A percentile compares a stretch with the other conserved stretches of the same genome.
phyloP scores from a whole-genome alignment of 345 rosid genomes.

The Streptanthus diversifolius region DNA sequence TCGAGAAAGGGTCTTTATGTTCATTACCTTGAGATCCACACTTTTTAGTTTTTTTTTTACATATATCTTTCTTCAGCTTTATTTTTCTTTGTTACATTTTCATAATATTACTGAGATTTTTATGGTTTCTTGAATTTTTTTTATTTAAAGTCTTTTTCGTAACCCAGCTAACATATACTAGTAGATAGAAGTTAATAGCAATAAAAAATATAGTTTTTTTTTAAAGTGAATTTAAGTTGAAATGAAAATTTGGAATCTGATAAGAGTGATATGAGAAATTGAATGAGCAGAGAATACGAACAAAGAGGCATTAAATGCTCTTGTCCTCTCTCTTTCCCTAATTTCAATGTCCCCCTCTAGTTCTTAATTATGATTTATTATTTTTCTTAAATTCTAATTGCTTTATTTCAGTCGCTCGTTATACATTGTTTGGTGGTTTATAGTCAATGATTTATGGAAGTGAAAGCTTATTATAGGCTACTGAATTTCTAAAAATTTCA shows the following conservation, averaged over 20 bases:
- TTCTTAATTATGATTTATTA: constrained; percentile 16
- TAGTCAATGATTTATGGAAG: background rate
- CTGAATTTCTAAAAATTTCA: background rate
- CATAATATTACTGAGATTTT: background rate
- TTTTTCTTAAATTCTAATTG: constrained; percentile 12
- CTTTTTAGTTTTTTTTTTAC: background rate
- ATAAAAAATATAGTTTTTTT: background rate
- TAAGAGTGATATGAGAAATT: background rate
- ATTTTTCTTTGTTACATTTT: background rate
- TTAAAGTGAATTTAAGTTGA: background rate
- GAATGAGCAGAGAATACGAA: constrained; percentile 31
- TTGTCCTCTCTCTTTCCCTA: constrained; percentile 42
- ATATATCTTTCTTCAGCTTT: background rate
- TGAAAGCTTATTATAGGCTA: background rate
- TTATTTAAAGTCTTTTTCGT: background rate
- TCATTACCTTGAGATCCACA: constrained; percentile 33
- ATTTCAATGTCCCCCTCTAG: constrained; percentile 46
- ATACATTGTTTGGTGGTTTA: background rate
- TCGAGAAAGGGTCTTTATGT: constrained; percentile 32
- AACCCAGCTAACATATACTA: background rate
- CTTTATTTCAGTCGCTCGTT: background rate
- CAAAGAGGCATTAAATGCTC: constrained; percentile 39
- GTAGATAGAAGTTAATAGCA: background rate
- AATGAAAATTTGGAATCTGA: constrained; percentile 24
- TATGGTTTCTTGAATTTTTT: background rate